Percentiles rank a stretch among this genome's conserved stretches.
These are phyloP conservation scores for Populus simonii DNA, from an alignment of 345 rosid species.

Conservation along the genomic window DNA sequence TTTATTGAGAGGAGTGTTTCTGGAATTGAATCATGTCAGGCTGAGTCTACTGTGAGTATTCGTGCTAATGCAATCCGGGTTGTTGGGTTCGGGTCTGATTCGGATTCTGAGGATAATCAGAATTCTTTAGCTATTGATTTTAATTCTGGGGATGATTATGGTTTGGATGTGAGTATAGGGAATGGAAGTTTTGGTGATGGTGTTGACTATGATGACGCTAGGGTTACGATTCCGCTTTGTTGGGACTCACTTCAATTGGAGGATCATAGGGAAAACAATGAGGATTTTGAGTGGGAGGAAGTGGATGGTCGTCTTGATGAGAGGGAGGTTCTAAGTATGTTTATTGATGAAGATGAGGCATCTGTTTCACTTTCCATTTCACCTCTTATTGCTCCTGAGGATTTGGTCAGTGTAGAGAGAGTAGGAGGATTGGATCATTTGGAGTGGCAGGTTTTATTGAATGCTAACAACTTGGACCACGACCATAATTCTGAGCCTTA, in stretches of 20 bases:
- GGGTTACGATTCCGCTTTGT: slow-evolving; percentile 50
- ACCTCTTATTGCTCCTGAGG: slow-evolving; percentile 54
- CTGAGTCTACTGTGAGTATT: slow-evolving; percentile 18
- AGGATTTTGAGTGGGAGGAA: slow-evolving; percentile 94
- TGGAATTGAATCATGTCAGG: slow-evolving; percentile 37
- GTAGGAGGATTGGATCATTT: slow-evolving; percentile 43
- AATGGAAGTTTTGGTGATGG: slow-evolving; percentile 13
- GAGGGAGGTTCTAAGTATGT: slow-evolving; percentile 55
- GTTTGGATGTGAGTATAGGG: slow-evolving; percentile 11
- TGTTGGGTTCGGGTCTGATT: slow-evolving; percentile 44
- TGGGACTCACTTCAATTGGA: slow-evolving; percentile 81
- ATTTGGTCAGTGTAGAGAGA: slow-evolving; percentile 48
- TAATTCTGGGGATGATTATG: slow-evolving; percentile 54
- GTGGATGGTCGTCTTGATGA: slow-evolving; percentile 68
- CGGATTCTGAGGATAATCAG: slow-evolving; percentile 47
- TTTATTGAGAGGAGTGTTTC: slow-evolving; percentile 47
- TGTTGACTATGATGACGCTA: slow-evolving; percentile 33
- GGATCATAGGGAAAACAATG: slow-evolving; percentile 53
- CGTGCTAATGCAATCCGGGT: slow-evolving; percentile 28
- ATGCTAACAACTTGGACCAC: slow-evolving; percentile 53
- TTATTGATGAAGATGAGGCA: slow-evolving; percentile 57
- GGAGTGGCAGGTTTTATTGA: slow-evolving; percentile 84
- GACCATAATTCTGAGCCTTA: slow-evolving; percentile 41
- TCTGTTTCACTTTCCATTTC: slow-evolving; percentile 56
- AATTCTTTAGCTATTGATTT: slow-evolving; percentile 31